Conservation (phyloP, 2,329 filamentous ascomycete genomes). For the Trichoderma sp. region DNA sequence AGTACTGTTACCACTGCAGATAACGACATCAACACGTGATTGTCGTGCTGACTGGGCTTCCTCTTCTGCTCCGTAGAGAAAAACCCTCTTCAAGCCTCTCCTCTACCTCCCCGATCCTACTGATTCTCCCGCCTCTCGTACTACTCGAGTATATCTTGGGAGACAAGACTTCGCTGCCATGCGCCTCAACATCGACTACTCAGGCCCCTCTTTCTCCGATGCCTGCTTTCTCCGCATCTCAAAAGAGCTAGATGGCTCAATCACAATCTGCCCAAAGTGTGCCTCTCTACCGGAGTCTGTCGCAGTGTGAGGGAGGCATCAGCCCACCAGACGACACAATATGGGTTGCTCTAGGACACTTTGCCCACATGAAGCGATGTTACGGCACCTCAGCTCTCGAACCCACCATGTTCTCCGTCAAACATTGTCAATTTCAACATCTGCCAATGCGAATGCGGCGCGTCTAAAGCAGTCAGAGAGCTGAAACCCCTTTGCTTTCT, state of each 20-base stretch:
- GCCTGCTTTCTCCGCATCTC: not conserved
- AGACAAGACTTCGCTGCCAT: not conserved
- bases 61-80: no score
- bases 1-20: no score
- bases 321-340: not conserved
- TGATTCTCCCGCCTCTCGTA: no score
- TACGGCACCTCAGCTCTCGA: not conserved
- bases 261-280: not conserved
- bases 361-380: slow-evolving; percentile 4
- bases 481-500: slow-evolving; percentile 9
- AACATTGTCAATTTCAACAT: slow-evolving; percentile 6
- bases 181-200: not conserved
- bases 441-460: slow-evolving; percentile 11
- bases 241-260: not conserved
- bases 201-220: not conserved
- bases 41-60: no score
- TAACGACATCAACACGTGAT: no score
- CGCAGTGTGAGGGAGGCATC: not conserved
- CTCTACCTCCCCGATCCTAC: no score
- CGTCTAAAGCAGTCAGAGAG: not conserved
- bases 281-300: not conserved
- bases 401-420: not conserved
- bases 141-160: no score
- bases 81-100: no score
- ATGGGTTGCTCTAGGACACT: not conserved